phyloP scores from a whole-genome alignment of 345 rosid species.

The Camelina sativa region DNA sequence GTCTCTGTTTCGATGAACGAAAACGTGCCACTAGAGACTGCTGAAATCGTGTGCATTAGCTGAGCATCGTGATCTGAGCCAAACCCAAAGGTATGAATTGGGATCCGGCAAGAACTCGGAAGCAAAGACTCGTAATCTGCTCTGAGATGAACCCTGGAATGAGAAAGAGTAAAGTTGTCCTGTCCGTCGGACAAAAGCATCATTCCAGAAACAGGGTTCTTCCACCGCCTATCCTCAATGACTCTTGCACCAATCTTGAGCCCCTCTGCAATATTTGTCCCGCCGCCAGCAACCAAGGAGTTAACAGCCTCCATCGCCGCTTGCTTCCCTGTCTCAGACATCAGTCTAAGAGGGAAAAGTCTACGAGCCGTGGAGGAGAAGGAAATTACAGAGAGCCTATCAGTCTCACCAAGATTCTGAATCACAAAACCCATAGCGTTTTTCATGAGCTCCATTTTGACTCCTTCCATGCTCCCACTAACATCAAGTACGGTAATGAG shows the following conservation, averaged over 20 bases:
- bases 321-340: slow-evolving; percentile 75
- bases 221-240: slow-evolving; percentile 68
- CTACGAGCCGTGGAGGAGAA: slow-evolving; percentile 85
- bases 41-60: slow-evolving; percentile 82
- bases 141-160: slow-evolving; percentile 40
- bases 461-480: slow-evolving; percentile 95
- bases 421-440: slow-evolving; percentile 88
- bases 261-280: slow-evolving; percentile 94
- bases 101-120: slow-evolving; percentile 57
- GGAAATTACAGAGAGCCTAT: slow-evolving; percentile 84
- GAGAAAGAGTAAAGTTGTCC: slow-evolving; percentile 64
- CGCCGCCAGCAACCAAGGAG: slow-evolving; percentile 72
- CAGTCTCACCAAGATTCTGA: slow-evolving; percentile 84
- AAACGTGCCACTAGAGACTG: slow-evolving; percentile 84
- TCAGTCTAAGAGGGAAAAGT: slow-evolving; percentile 72
- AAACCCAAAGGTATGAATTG: slow-evolving; percentile 91
- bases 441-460: slow-evolving; percentile 78
- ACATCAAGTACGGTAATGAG: slow-evolving; percentile 90
- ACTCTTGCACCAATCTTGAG: slow-evolving; percentile 80
- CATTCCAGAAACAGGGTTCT: slow-evolving; percentile 80
- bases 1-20: slow-evolving; percentile 88
- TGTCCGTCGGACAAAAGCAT: slow-evolving; percentile 91
- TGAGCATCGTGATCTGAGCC: slow-evolving; percentile 91
- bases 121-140: slow-evolving; percentile 64
- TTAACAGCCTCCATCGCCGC: slow-evolving; percentile 77